A percentile compares a stretch with the other conserved stretches of the same genome.
phyloP scores from a whole-genome alignment of 306 rosid genomes.

The Acacia acuminata region DNA sequence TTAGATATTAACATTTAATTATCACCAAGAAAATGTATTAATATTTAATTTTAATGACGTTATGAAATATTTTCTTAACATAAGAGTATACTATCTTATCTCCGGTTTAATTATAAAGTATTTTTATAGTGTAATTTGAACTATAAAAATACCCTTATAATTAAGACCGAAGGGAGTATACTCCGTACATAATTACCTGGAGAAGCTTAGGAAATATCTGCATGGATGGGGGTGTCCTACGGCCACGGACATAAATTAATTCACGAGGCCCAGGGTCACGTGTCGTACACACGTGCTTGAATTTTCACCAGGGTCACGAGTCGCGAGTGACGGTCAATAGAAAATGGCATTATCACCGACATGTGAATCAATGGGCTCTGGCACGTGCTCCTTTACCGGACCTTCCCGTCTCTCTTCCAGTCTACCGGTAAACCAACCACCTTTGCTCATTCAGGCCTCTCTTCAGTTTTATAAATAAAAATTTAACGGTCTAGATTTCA shows the following conservation, averaged over 20 bases:
- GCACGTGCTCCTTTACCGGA: slow-evolving; percentile 74
- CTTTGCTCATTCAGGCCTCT: slow-evolving; percentile 8
- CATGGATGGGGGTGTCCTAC: background rate
- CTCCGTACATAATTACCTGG: no score
- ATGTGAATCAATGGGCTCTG: background rate
- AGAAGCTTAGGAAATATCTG: background rate
- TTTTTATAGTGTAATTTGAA: no score
- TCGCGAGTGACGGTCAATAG: slow-evolving; percentile 11
- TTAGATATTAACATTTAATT: no score
- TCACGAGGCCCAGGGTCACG: slow-evolving; percentile 30
- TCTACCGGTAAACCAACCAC: slow-evolving; percentile 41
- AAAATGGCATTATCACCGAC: slow-evolving; percentile 38
- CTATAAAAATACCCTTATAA: no score
- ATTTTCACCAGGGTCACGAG: slow-evolving; percentile 9
- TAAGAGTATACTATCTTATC: no score
- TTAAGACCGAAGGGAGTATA: no score
- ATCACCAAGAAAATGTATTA: no score
- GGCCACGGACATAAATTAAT: background rate
- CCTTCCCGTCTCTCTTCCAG: slow-evolving; percentile 48
- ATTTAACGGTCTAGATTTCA: slow-evolving; percentile 51
- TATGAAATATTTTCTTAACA: no score
- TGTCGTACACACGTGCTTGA: slow-evolving; percentile 45
- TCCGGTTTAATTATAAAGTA: no score
- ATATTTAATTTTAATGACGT: no score
- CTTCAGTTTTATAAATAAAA: background rate